Evolutionary conservation across 202 grass and related monocot species (phyloP).

Genomic region (Sporobolus alterniflorus): DNA sequence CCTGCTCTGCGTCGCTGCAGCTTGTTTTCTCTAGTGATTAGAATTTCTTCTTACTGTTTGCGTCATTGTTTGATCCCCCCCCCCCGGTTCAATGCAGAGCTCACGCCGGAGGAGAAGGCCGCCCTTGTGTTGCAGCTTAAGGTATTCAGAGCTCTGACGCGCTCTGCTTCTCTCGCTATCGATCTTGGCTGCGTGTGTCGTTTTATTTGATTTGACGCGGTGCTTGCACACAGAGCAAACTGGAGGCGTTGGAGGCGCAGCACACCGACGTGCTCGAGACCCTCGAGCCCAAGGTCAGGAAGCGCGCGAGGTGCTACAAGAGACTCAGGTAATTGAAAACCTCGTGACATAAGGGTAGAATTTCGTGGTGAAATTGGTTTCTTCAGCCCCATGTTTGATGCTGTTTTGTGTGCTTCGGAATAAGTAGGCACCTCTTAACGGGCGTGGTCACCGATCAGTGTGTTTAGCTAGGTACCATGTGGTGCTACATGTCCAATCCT

Average conservation of each 20-base stretch:
- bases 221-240: conserved; percentile 62
- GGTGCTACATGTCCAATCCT: too few species aligned
- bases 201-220: not conserved
- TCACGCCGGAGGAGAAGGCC: conserved; percentile 84
- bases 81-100: conserved; percentile 48
- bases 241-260: conserved; percentile 81
- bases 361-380: too few species aligned
- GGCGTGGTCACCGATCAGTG: too few species aligned
- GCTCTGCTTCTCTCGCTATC: not conserved
- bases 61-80: not conserved
- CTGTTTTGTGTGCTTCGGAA: too few species aligned
- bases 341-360: too few species aligned
- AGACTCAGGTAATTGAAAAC: conserved; percentile 90
- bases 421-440: too few species aligned
- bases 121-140: conserved; percentile 87
- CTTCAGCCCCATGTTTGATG: too few species aligned
- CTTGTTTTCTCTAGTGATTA: not conserved
- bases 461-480: too few species aligned
- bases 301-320: conserved; percentile 80
- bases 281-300: conserved; percentile 89
- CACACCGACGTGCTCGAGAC: conserved; percentile 83
- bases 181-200: not conserved
- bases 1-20: not conserved
- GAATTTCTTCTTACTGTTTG: not conserved
- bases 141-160: conserved; percentile 45